Base-by-base conservation (phyloP, 805 yeast genomes). In the Suhomyces prunicola region DNA sequence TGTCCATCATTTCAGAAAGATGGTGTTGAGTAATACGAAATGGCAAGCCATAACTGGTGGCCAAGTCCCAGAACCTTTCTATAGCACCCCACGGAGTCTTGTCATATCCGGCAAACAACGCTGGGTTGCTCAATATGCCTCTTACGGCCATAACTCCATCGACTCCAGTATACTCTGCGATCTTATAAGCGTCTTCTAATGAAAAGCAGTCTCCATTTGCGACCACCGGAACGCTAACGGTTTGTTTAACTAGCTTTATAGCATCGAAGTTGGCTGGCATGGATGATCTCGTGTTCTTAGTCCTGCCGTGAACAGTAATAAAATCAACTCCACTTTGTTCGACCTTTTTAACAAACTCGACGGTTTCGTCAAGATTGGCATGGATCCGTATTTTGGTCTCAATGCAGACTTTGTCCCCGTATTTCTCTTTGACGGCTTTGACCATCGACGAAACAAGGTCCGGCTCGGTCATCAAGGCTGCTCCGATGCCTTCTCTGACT, bases 101-200 rank as follows among this genome's bases (percentile, higher is more conserved):
- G 0, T 74, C 73, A 63, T 68, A 81, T 0, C 96, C 96, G 1
- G 88, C 81, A 71, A 94, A 94, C 58, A 94, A 62, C 0, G 92
- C 96, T 0, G 99, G 99, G 66, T 94, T 94, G 27, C 81, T 74
- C 48, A 94, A 71, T 2, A 90, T 74, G 0, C 99, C 99, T 56
- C 99, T 74, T 1, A 89, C 99, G 2, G 97, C 87, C 99, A 94
- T 94, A 6, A 94, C 88, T 6, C 98, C 99, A 65, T 90, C 94
- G 41, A 84, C 90, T 1, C 87, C 87, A 0, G 98, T 91, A 49
- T 66, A 66, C 10, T 79, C 71, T 0, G 83, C 82, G 26, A 93
- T 92, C 17, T 67, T 64, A 44, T 73, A 61, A n/a, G 88, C 86
- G 65, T 90, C 97, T 15, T 76, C 72, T 23, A 84, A 70, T 0